phyloP scores from a whole-genome alignment of 2,329 filamentous ascomycete genomes.

The Dryadomyces quercus-mongolicae region DNA sequence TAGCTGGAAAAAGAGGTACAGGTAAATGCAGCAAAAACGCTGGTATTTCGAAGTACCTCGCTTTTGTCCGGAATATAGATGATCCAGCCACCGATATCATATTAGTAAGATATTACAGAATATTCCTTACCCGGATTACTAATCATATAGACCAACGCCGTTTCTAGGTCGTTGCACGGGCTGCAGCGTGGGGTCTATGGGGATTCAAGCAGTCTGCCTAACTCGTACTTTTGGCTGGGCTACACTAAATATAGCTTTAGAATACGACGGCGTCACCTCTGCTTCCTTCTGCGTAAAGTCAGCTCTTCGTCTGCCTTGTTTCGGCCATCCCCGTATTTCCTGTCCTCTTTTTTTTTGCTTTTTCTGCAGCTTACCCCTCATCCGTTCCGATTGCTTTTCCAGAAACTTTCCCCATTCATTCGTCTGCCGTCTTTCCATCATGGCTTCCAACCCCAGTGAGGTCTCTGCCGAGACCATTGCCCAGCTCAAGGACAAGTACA shows the following conservation, averaged over 20 bases:
- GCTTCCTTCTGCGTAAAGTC: not conserved
- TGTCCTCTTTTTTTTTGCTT: not conserved
- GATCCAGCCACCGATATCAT: not conserved
- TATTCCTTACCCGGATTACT: no score
- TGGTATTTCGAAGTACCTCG: no score
- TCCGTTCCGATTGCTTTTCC: not conserved
- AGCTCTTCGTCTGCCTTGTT: not conserved
- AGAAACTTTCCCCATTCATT: not conserved
- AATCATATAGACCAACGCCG: no score
- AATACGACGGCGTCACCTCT: not conserved
- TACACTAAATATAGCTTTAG: not conserved
- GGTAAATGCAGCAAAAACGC: no score
- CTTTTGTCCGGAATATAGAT: not conserved
- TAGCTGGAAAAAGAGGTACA: not conserved
- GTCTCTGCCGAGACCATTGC: conserved; percentile 27
- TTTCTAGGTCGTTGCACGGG: not conserved
- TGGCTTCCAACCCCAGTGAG: not conserved
- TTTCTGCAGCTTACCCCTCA: not conserved
- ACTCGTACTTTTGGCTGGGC: not conserved
- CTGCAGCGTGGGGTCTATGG: not conserved
- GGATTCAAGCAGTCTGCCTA: not conserved
- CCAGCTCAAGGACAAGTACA: conserved; percentile 59
- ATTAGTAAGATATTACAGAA: no score
- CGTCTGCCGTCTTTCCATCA: not conserved
- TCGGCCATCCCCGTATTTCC: not conserved